phyloP scores from a whole-genome alignment of 257 asterid genomes.

The Schizonepeta tenuifolia region DNA sequence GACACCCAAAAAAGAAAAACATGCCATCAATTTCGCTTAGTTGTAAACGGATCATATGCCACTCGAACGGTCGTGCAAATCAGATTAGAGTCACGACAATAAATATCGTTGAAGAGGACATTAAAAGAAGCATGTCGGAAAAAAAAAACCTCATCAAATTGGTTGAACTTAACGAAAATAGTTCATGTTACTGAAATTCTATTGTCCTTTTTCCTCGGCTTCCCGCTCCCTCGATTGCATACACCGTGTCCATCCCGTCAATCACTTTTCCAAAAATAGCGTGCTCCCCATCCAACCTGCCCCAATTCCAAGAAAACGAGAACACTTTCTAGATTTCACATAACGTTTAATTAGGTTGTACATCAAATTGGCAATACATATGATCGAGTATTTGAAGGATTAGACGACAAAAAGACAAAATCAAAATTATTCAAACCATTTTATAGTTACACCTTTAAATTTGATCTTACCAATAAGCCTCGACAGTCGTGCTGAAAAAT shows the following conservation, averaged over 20 bases:
- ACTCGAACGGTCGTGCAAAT: too few species aligned
- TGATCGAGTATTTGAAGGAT: neutral
- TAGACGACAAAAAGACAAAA: neutral
- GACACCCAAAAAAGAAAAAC: too few species aligned
- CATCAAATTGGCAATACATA: neutral
- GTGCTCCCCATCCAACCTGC: slow-evolving; percentile 95
- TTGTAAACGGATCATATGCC: too few species aligned
- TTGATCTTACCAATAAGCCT: slow-evolving; percentile 78
- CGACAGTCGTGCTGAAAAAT: slow-evolving; percentile 92
- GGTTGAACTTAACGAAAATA: too few species aligned
- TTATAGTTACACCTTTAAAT: slow-evolving; percentile 12
- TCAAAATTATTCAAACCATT: neutral
- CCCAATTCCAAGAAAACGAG: neutral
- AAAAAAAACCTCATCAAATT: too few species aligned
- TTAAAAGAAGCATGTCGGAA: too few species aligned
- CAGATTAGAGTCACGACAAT: too few species aligned
- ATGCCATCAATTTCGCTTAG: too few species aligned
- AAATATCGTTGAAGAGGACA: too few species aligned
- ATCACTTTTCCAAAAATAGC: slow-evolving; percentile 89
- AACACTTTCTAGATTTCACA: too few species aligned
- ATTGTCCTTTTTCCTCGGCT: slow-evolving; percentile 84
- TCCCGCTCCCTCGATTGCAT: slow-evolving; percentile 96
- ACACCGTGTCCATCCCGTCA: slow-evolving; percentile 96
- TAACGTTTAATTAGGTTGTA: too few species aligned
- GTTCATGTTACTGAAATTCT: slow-evolving; percentile 38